Base-by-base conservation (phyloP, 352 stramenopile species). In the Globisporangium perplexum region DNA sequence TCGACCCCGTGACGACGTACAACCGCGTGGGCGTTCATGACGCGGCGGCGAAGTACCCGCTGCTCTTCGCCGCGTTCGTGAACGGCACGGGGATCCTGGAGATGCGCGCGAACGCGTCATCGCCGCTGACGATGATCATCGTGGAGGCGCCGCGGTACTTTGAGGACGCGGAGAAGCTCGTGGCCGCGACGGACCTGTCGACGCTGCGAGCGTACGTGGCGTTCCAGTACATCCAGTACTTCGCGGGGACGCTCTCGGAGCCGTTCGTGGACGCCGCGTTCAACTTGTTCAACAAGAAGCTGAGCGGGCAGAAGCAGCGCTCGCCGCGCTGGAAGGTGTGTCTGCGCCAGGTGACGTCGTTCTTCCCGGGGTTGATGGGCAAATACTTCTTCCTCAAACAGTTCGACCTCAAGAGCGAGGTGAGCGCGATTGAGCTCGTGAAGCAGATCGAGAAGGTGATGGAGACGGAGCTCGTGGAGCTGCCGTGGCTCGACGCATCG, bases 331-430 rank as follows among this genome's bases (percentile, higher is more conserved):
- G 90, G 84, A 97, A 98, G 57, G 69, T 92, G 20, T 95, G 87
- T 58, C 76, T 98, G 53, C 64, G 58, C 14, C 66, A 66, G 7
- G 74, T 86, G 24, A 75, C 59, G 0, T 35, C 55, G 18, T 68
- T 62, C 18, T 86, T 92, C 35, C 81, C 81, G 1, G 60, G 75
- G 18, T 57, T 90, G n/a, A 68, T 88, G 20, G 91, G 90, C 41
- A 95, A 98, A 57, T 82, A 97, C 41, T 98, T 90, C 55, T 94
- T 90, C 33, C 72, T 92, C 30, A 80, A 90, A 58, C 86, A 88
- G 31, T 98, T 98, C 66, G 85, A 96, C 61, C 51, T 74, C 17
- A 64, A 71, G 7, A 88, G 78, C 55, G 93, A 97, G 55, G 60
- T 74, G 43, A 62, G 73, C 20, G 90, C 93, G 14, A 75, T 90